Percentiles rank a stretch among this genome's conserved stretches.
Conservation (phyloP, 345 rosid species). For the Tarenaya hassleriana region DNA sequence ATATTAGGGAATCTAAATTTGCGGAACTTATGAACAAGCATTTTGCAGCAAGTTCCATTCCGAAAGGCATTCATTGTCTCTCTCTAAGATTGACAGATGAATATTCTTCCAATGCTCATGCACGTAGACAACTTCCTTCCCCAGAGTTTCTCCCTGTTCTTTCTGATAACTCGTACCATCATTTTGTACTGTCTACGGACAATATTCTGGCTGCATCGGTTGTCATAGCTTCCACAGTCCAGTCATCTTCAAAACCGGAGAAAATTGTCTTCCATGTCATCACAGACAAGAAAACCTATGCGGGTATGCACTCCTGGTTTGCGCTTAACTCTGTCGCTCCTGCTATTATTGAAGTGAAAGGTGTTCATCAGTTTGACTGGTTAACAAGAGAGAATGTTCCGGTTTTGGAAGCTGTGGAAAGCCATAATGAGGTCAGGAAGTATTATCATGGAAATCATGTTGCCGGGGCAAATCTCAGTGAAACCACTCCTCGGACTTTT, state of each 20-base stretch:
- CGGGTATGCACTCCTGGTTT: conserved; percentile 99
- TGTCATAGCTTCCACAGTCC: conserved; percentile 83
- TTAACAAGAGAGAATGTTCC: conserved; percentile 98
- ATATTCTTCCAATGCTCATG: conserved; percentile 96
- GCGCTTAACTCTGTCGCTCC: conserved; percentile 80
- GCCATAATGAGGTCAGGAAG: conserved; percentile 62
- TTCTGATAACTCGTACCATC: conserved; percentile 86
- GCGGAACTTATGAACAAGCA: conserved; percentile 96
- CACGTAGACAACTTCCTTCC: conserved; percentile 94
- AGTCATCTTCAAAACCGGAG: conserved; percentile 76
- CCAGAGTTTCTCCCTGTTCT: conserved; percentile 95
- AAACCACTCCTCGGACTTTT: conserved; percentile 75
- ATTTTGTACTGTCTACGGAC: conserved; percentile 83
- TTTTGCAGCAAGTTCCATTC: conserved; percentile 97
- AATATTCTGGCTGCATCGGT: conserved; percentile 98
- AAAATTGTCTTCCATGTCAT: conserved; percentile 93
- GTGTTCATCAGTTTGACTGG: conserved; percentile 98
- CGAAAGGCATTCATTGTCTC: conserved; percentile 95
- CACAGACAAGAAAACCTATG: conserved; percentile 98
- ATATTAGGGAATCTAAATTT: conserved; percentile 85
- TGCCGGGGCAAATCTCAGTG: conserved; percentile 73
- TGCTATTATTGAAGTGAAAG: conserved; percentile 90
- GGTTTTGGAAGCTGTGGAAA: conserved; percentile 95
- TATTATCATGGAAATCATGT: conserved; percentile 98
- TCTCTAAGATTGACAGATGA: conserved; percentile 94